Percentiles rank a stretch among this genome's conserved stretches.
Evolutionary conservation across 163 green algal species (phyloP).

Genomic region (Scenedesmus sp.): DNA sequence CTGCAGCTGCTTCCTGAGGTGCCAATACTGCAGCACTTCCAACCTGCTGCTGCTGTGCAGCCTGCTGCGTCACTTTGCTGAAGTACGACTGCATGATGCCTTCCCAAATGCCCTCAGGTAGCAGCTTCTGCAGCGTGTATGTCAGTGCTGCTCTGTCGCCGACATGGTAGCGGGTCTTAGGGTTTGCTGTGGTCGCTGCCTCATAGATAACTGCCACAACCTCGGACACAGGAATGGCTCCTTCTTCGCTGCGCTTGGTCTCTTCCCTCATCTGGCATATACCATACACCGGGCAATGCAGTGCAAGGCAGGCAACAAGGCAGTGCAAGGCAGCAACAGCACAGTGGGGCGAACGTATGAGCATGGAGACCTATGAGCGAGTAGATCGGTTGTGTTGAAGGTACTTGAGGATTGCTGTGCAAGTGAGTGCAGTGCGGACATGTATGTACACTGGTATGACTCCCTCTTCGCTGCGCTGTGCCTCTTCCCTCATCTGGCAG

Average conservation of each 20-base stretch:
- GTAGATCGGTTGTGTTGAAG: no score
- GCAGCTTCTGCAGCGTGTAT: neutral
- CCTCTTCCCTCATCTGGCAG: neutral
- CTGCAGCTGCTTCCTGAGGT: neutral
- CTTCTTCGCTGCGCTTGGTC: neutral
- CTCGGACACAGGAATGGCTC: constrained; percentile 19
- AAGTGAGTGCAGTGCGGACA: no score
- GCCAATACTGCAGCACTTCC: neutral
- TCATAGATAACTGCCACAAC: constrained; percentile 13
- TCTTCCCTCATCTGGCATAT: neutral
- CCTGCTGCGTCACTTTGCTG: neutral
- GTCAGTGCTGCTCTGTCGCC: constrained; percentile 14
- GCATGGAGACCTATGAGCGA: neutral
- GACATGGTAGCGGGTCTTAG: constrained; percentile 21
- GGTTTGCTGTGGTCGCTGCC: constrained; percentile 14
- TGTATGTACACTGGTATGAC: no score
- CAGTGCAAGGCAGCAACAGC: neutral
- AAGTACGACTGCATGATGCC: constrained; percentile 13
- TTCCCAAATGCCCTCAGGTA: constrained; percentile 34
- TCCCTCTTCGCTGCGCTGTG: no score
- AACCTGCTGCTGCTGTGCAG: neutral
- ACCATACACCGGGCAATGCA: no score
- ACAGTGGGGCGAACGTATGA: neutral
- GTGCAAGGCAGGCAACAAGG: neutral
- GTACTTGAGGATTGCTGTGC: neutral